Base-by-base conservation (phyloP, 2,329 filamentous ascomycete species). In the Mycosphaerella sp. region DNA sequence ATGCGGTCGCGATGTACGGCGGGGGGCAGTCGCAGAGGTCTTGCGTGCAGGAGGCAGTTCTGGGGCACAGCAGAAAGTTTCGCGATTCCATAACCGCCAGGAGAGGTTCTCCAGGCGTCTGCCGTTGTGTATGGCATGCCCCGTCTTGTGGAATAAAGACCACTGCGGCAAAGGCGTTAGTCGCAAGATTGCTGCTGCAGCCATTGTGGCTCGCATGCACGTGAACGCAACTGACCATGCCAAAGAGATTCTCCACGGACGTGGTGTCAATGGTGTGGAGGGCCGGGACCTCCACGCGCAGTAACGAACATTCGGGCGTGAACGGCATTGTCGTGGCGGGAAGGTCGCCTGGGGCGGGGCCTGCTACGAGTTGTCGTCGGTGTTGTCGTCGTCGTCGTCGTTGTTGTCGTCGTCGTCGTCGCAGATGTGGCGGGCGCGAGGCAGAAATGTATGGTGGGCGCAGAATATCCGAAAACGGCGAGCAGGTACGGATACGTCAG, bases 231-330 rank as follows among this genome's bases (percentile, higher is more conserved):
- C 63, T 49, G 50, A 66, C 64, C 81, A 97, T 94, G 75, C 87
- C 90, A 73, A 93, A 94, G 45, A 97, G 81, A 67, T 90, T 94
- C 73, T 95, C 88, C 25, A 88, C 85, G 70, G 95, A 95, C 61
- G 85, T 80, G 1, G 91, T 95, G 73, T 97, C 90, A 65, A 97
- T 89, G 70, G 94, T 89, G 76, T 93, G 87, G 69, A 98, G 90
- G 62, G 91, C 86, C 68, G 85, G 87, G 59, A 88, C 84, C 75
- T 96, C 89, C 70, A 97, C 87, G 57, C 89, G 89, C 66, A 97
- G 78, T 68, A 97, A 87, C 65, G 91, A 87, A 55, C 86, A 85
- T 70, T 87, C 83, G 71, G 95, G 78, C 73, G 81, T 80, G 67
- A 87, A 83, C 74, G 89, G 88, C 91, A 97, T 97, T 35, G 57